phyloP scores from a whole-genome alignment of 306 rosid species.

The Vigna angularis region DNA sequence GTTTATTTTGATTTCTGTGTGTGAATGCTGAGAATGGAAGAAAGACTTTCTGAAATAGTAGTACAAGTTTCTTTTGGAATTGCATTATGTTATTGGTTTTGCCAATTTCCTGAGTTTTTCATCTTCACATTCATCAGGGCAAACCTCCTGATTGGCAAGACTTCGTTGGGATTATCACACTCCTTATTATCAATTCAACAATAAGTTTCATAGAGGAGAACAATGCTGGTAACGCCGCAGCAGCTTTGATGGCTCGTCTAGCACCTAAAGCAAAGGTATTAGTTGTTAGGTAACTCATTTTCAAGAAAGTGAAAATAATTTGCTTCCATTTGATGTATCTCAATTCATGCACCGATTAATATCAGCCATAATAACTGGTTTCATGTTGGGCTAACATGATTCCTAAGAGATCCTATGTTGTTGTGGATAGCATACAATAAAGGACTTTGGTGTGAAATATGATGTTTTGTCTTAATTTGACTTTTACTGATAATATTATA shows the following conservation, averaged over 20 bases:
- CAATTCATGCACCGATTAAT: not conserved
- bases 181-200: slow-evolving; percentile 77
- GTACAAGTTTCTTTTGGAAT: not conserved
- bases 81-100: not conserved
- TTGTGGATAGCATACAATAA: not conserved
- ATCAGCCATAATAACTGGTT: not conserved
- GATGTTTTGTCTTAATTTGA: slow-evolving; percentile 14
- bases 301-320: not conserved
- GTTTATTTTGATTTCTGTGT: not conserved
- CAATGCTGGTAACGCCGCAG: slow-evolving; percentile 93
- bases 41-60: not conserved
- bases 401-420: not conserved
- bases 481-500: not conserved
- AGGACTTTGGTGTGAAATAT: not conserved
- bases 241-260: slow-evolving; percentile 84
- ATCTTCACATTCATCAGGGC: slow-evolving; percentile 56
- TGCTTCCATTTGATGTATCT: not conserved
- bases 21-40: slow-evolving; percentile 13
- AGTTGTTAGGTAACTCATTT: not conserved
- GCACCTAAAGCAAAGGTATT: slow-evolving; percentile 88
- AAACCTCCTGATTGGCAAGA: slow-evolving; percentile 93
- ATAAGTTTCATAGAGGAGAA: slow-evolving; percentile 90
- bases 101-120: not conserved
- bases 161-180: slow-evolving; percentile 73
- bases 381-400: not conserved